Evolutionary conservation across 2,329 filamentous ascomycete species (phyloP).

Genomic region (Cercospora beticola): DNA sequence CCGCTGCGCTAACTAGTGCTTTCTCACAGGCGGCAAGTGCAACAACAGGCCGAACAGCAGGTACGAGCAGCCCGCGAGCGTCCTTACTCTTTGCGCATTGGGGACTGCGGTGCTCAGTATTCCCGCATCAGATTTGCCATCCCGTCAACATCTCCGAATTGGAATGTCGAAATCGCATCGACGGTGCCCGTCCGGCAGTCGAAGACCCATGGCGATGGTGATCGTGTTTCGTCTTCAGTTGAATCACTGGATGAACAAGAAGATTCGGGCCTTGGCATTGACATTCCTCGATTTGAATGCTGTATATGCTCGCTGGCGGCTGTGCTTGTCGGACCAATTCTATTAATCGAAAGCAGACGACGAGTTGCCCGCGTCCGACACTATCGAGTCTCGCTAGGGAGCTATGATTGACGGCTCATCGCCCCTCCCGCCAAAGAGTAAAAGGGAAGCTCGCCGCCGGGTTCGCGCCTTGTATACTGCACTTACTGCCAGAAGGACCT

Average conservation of each 20-base stretch:
- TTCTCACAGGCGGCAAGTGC: not conserved
- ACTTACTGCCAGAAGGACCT: not conserved
- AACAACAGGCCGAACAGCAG: not conserved
- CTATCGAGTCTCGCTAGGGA: not conserved
- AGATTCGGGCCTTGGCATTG: too few species aligned
- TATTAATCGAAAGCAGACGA: not conserved
- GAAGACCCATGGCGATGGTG: not conserved
- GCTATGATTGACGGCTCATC: not conserved
- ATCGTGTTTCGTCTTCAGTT: not conserved
- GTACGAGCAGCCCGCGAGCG: not conserved
- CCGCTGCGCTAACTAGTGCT: not conserved
- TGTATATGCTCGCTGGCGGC: too few species aligned
- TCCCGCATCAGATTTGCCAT: not conserved
- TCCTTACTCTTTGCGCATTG: not conserved
- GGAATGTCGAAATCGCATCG: not conserved
- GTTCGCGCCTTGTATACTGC: not conserved
- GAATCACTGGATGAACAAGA: not conserved
- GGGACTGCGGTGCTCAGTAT: not conserved
- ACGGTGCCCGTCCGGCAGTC: not conserved
- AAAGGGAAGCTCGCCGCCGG: not conserved
- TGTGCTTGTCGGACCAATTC: not conserved
- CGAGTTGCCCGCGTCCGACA: not conserved
- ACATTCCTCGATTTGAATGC: too few species aligned
- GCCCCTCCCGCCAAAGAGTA: not conserved
- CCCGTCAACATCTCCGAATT: not conserved